These are phyloP conservation scores for Starmerella asiatica DNA, from an alignment of 805 yeast species.

Conservation along the genomic window DNA sequence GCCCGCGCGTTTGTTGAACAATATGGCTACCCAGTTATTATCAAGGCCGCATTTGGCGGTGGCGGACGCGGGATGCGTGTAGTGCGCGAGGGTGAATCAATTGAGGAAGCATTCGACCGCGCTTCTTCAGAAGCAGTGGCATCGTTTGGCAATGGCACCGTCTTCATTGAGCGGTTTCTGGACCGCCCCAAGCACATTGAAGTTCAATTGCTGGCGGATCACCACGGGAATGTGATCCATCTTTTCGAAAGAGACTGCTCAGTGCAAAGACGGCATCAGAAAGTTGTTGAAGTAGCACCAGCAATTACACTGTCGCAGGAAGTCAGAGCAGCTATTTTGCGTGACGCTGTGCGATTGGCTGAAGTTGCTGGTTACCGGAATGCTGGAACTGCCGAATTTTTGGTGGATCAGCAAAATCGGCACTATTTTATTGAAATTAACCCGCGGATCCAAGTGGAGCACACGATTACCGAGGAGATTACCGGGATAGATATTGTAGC, in stretches of 20 bases:
- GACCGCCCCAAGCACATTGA: constrained; percentile 96
- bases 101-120: constrained; percentile 81
- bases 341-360: constrained; percentile 91
- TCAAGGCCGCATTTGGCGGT: constrained; percentile 98
- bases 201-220: constrained; percentile 89
- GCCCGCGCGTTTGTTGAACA: constrained; percentile 66
- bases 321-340: constrained; percentile 82
- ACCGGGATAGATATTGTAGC: constrained; percentile 97
- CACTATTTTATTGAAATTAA: constrained; percentile 97
- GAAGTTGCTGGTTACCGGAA: constrained; percentile 78
- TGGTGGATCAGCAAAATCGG: constrained; percentile 84
- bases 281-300: constrained; percentile 97
- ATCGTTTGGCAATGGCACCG: constrained; percentile 97
- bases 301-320: constrained; percentile 73
- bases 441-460: constrained; percentile 97
- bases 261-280: constrained; percentile 99
- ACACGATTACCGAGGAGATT: constrained; percentile 96
- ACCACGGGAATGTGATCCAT: constrained; percentile 88
- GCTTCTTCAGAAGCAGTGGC: constrained; percentile 90
- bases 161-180: constrained; percentile 90
- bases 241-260: constrained; percentile 96
- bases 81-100: constrained; percentile 88
- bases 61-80: constrained; percentile 99
- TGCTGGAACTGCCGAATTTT: constrained; percentile 97
- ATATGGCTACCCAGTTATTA: constrained; percentile 91